phyloP scores from a whole-genome alignment of 176 grass and related monocot species.

The Saccharum officinarum region DNA sequence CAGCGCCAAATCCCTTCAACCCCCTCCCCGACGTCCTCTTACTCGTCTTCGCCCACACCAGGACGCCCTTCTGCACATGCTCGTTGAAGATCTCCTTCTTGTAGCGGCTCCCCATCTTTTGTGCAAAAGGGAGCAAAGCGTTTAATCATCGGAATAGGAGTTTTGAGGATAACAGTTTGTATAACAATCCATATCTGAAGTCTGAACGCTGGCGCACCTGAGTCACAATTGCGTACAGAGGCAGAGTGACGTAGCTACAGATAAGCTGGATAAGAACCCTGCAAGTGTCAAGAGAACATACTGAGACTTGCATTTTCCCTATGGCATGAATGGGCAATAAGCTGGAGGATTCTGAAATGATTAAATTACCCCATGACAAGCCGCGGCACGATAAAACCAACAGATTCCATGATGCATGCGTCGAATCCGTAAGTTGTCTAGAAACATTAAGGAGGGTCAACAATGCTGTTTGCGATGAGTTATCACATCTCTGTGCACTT shows the following conservation, averaged over 20 bases:
- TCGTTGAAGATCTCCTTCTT: constrained; percentile 92
- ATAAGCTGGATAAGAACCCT: constrained; percentile 77
- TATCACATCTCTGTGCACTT: neutral
- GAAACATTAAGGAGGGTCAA: constrained; percentile 16
- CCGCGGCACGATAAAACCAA: constrained; percentile 73
- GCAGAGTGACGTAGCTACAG: constrained; percentile 92
- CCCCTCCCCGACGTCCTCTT: constrained; percentile 43
- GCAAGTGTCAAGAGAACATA: constrained; percentile 10
- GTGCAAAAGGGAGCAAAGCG: constrained; percentile 17
- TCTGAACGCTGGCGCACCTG: constrained; percentile 42
- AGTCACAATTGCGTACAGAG: constrained; percentile 86
- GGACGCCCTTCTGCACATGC: constrained; percentile 65
- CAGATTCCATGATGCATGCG: constrained; percentile 84
- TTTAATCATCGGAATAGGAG: neutral
- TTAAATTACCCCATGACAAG: constrained; percentile 82
- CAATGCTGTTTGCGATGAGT: neutral
- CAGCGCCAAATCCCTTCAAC: constrained; percentile 19
- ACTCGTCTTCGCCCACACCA: constrained; percentile 68
- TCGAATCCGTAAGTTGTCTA: constrained; percentile 73
- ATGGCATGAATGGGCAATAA: neutral
- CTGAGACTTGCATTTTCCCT: neutral
- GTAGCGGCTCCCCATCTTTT: constrained; percentile 86
- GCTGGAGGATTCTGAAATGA: constrained; percentile 35
- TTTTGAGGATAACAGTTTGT: neutral
- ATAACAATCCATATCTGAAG: neutral